These are phyloP conservation scores for Chlorella vulgaris DNA, from an alignment of 139 green algal species.

Conservation along the genomic window DNA sequence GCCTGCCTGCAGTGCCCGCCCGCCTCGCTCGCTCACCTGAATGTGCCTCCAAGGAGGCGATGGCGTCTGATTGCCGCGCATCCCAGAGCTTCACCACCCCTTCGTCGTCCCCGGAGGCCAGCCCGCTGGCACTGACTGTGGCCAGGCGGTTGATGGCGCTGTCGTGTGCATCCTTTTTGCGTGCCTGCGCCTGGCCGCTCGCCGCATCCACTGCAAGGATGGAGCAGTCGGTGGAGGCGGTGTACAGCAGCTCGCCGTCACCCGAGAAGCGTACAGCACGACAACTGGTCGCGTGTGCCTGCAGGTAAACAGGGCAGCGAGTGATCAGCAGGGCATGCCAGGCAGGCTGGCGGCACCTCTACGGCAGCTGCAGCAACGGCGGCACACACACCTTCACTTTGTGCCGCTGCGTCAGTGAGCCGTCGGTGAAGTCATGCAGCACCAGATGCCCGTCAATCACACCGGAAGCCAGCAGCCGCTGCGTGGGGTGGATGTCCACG, in stretches of 20 bases:
- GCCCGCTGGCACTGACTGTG: constrained; percentile 29
- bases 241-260: constrained; percentile 38
- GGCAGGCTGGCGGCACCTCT: too few species aligned
- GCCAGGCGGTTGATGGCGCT: constrained; percentile 64
- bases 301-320: neutral
- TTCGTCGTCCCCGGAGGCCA: constrained; percentile 57
- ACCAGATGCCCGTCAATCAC: constrained; percentile 60
- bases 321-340: too few species aligned
- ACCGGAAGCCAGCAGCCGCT: constrained; percentile 53
- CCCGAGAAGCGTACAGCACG: constrained; percentile 59
- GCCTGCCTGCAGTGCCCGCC: too few species aligned
- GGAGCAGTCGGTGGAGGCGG: constrained; percentile 40
- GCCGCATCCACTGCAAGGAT: constrained; percentile 53
- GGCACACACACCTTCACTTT: neutral
- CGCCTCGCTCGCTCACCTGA: too few species aligned
- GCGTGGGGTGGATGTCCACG: constrained; percentile 49
- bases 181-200: constrained; percentile 44
- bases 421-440: constrained; percentile 42
- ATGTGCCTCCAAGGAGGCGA: constrained; percentile 63
- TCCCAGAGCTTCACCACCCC: constrained; percentile 87
- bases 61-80: constrained; percentile 47
- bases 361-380: neutral
- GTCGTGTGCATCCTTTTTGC: constrained; percentile 63
- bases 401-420: constrained; percentile 14
- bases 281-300: constrained; percentile 42